Percentiles rank a stretch among this genome's conserved stretches.
These are phyloP conservation scores for Amanita exitialis DNA, from an alignment of 768 basidiomycete genomes.

Conservation along the genomic window DNA sequence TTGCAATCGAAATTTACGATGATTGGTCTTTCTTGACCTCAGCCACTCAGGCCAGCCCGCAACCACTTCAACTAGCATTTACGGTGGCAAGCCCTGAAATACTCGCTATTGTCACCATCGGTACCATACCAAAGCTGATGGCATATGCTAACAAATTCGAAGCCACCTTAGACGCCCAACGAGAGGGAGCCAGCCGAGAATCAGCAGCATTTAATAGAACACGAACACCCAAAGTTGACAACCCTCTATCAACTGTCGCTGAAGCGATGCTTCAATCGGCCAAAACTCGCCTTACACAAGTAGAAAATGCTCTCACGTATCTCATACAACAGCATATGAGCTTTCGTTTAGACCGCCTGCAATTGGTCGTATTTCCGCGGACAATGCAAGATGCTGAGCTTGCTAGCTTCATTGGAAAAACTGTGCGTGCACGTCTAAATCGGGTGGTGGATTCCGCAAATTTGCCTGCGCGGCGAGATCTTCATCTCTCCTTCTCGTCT, in stretches of 20 bases:
- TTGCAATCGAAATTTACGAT: constrained; percentile 65
- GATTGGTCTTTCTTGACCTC: constrained; percentile 62
- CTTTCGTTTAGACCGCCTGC: constrained; percentile 53
- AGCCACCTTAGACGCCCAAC: constrained; percentile 61
- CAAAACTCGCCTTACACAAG: constrained; percentile 59
- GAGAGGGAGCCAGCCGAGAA: constrained; percentile 68
- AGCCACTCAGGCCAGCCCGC: constrained; percentile 26
- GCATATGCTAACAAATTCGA: constrained; percentile 68
- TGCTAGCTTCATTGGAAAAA: constrained; percentile 61
- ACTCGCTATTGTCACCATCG: constrained; percentile 55
- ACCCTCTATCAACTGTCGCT: constrained; percentile 78
- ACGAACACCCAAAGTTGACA: constrained; percentile 63
- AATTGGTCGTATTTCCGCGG: constrained; percentile 68
- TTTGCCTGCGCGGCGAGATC: constrained; percentile 46
- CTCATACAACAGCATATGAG: constrained; percentile 67
- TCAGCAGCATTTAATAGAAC: constrained; percentile 70
- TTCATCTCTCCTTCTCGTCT: constrained; percentile 65
- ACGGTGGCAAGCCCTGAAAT: constrained; percentile 63
- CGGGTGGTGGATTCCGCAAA: constrained; percentile 46
- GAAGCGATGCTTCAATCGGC: constrained; percentile 76
- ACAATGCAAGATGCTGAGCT: constrained; percentile 71
- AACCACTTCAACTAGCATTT: constrained; percentile 56
- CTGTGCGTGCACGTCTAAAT: constrained; percentile 62
- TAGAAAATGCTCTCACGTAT: constrained; percentile 47
- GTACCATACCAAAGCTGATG: constrained; percentile 70